phyloP scores from a whole-genome alignment of 1,284 basidiomycete genomes.

The Ceratobasidium papillatum region DNA sequence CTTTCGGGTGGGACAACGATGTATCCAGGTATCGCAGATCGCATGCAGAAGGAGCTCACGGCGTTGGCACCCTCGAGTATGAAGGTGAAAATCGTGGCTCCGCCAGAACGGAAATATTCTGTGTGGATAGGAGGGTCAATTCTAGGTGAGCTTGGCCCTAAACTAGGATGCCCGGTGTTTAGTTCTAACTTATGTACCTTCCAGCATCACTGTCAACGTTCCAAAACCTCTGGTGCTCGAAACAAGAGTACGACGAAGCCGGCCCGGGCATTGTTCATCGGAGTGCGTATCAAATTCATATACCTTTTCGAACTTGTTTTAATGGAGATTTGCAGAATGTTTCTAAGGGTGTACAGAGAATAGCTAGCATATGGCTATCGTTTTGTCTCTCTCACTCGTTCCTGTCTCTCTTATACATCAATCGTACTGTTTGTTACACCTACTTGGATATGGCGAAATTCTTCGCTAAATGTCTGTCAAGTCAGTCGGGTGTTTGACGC shows the following conservation, averaged over 20 bases:
- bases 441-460: too few species aligned
- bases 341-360: too few species aligned
- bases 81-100: constrained; percentile 91
- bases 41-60: constrained; percentile 75
- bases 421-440: too few species aligned
- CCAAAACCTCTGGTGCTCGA: constrained; percentile 94
- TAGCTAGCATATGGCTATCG: too few species aligned
- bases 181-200: not conserved
- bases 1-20: constrained; percentile 73
- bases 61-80: constrained; percentile 62
- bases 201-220: constrained; percentile 67
- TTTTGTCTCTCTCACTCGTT: too few species aligned
- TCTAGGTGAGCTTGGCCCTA: constrained; percentile 55
- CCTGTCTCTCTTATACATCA: too few species aligned
- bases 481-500: too few species aligned
- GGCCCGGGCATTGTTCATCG: constrained; percentile 87
- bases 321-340: too few species aligned
- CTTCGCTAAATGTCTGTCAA: too few species aligned
- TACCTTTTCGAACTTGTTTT: too few species aligned
- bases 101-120: constrained; percentile 92
- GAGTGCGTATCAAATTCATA: too few species aligned
- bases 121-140: constrained; percentile 99
- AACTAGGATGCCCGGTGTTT: not conserved
- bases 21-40: constrained; percentile 72
- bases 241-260: constrained; percentile 91